A percentile compares a stretch with the other conserved stretches of the same genome.
phyloP scores from a whole-genome alignment of 768 basidiomycete genomes.

The Tephrocybe sp. region DNA sequence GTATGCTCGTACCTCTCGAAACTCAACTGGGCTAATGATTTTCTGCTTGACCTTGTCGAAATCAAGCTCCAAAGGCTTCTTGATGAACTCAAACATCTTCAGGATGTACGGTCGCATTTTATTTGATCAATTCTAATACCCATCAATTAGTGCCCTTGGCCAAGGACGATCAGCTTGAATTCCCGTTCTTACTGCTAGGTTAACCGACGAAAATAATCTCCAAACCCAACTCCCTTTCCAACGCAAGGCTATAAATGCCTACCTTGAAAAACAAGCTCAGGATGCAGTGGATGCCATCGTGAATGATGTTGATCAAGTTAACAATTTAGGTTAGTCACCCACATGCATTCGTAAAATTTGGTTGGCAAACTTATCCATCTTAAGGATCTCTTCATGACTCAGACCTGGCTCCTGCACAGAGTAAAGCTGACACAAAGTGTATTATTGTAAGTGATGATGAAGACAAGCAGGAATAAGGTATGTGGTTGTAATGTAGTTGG shows the following conservation, averaged over 20 bases:
- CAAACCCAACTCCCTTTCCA: not conserved
- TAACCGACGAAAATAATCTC: not conserved
- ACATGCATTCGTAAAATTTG: not conserved
- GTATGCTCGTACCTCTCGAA: not conserved
- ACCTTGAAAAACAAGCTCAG: not conserved
- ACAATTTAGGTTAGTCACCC: not conserved
- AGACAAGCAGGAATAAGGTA: not conserved
- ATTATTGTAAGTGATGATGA: not conserved
- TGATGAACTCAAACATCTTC: slow-evolving; percentile 1
- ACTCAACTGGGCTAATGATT: not conserved
- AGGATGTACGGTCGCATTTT: not conserved
- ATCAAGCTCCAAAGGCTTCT: slow-evolving; percentile 5
- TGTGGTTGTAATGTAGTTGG: not conserved
- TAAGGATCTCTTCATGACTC: not conserved
- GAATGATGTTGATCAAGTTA: no score
- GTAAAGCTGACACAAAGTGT: not conserved
- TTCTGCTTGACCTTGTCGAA: slow-evolving; percentile 4
- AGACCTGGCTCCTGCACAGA: not conserved
- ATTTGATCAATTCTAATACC: not conserved
- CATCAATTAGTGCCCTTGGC: not conserved
- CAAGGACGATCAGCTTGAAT: not conserved
- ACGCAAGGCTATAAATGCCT: not conserved
- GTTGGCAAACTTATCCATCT: not conserved
- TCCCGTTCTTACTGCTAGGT: not conserved
- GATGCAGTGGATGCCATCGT: no score